Percentiles rank a stretch among this genome's conserved stretches.
phyloP scores from a whole-genome alignment of 192 early-diverging fungal genomes.

The Chytriomyces hyalinus region DNA sequence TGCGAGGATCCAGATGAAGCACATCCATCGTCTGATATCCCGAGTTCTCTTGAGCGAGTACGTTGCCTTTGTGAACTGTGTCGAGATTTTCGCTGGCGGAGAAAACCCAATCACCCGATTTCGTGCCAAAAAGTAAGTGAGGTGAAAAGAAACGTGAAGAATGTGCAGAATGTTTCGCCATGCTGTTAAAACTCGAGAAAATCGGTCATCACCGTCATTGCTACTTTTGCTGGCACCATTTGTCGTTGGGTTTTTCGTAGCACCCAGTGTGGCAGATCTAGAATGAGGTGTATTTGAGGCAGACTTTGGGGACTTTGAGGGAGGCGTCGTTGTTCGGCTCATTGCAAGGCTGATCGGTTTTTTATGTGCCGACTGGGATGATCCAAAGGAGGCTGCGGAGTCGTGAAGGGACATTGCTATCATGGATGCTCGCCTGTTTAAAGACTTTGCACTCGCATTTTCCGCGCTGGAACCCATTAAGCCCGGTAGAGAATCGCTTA shows the following conservation, averaged over 20 bases:
- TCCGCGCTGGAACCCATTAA: neutral
- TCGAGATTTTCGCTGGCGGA: neutral
- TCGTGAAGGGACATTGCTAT: neutral
- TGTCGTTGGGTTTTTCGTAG: no score
- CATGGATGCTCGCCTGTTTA: neutral
- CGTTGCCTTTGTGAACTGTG: neutral
- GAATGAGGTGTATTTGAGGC: no score
- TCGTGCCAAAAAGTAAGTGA: neutral
- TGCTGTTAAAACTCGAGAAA: neutral
- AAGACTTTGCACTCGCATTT: neutral
- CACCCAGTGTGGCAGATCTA: no score
- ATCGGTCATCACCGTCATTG: neutral
- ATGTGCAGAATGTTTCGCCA: constrained; percentile 25
- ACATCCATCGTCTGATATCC: constrained; percentile 10
- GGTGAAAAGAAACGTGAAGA: neutral
- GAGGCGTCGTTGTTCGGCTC: no score
- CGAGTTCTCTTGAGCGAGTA: constrained; percentile 9
- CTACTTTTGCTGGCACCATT: no score
- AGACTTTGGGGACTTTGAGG: no score
- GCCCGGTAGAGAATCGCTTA: no score
- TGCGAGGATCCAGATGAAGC: neutral
- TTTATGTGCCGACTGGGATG: neutral
- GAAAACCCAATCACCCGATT: neutral
- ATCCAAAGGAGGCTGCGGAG: constrained; percentile 3
- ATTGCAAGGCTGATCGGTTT: neutral